Evolutionary conservation across 2,329 filamentous ascomycete genomes (phyloP), one percentile per base, ranked within the genome.

Genomic region (Alternaria panax): DNA sequence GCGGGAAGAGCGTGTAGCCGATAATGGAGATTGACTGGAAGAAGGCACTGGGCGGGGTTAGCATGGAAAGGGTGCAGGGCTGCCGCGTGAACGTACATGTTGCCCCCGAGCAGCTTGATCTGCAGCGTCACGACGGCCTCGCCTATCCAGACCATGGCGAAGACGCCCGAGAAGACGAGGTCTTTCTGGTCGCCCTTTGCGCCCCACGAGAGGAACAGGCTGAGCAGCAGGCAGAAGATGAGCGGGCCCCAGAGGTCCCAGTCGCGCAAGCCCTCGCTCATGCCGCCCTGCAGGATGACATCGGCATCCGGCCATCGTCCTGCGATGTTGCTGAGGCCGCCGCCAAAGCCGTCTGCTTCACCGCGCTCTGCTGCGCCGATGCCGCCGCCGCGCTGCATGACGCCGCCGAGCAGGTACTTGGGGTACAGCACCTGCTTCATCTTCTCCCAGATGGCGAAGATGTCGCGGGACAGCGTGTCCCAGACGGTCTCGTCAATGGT

Each of bases 211-310:
- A 99, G 83, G 70, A 99, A 87, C 79, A 97, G 85, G 68, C 92
- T 94, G 59, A 99, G 83, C 59, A 96, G 82, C 67, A 99, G 82
- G 72, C 94, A 97, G 82, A 99, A 99, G 66, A 99, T 88, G 57
- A 99, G 83, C 34, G 95, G 95, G 0, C 95, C 95, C 95, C 95
- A 99, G 51, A 99, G 86, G 84, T 99, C 95, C 95, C 95, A 99
- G 81, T 99, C 93, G 63, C 94, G 85, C 74, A 98, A 81, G 1
- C 93, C 93, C 51, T 96, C 91, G 66, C 90, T 94, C 92, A 97
- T 96, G 47, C 82, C 87, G 56, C 86, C 85, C 75, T 90, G 85
- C 60, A 90, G 75, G 55, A 90, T 85, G 34, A 85, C 83, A 76
- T 90, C 87, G 60, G 88, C 87, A 78, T 90, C 87, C 30, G 88